phyloP scores from a whole-genome alignment of 176 grass and related monocot species.

The Avena sativa region DNA sequence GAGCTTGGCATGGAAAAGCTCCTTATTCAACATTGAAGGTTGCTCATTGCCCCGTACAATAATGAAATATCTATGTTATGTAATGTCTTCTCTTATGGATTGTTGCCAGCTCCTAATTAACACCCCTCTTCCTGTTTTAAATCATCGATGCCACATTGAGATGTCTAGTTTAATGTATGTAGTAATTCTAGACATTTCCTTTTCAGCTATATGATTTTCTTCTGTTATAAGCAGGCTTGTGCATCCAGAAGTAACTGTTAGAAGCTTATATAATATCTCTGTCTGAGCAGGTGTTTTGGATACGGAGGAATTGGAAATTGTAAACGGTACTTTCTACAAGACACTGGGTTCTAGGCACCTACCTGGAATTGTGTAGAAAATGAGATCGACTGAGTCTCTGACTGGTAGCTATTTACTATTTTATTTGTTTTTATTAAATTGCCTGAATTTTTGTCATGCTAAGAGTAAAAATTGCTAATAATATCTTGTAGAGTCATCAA shows the following conservation, averaged over 20 bases:
- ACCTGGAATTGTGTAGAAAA: conserved; percentile 69
- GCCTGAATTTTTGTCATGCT: no score
- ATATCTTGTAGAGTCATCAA: no score
- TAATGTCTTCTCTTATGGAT: no score
- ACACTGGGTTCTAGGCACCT: conserved; percentile 49
- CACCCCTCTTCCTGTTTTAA: background rate
- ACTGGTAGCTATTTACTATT: no score
- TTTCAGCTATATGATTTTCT: no score
- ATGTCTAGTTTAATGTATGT: background rate
- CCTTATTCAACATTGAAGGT: no score
- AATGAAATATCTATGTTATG: no score
- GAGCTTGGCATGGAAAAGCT: no score
- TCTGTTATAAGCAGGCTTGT: background rate
- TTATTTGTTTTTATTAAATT: no score
- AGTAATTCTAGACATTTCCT: background rate
- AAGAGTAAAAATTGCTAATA: no score
- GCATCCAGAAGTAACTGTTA: background rate
- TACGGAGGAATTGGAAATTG: conserved; percentile 66
- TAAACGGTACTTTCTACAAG: conserved; percentile 68
- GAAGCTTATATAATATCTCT: conserved; percentile 3
- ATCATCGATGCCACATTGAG: background rate
- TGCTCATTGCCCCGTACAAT: no score
- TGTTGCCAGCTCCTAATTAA: no score
- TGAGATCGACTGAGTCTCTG: background rate
- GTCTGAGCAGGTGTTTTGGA: conserved; percentile 71